A percentile compares a stretch with the other conserved stretches of the same genome.
Evolutionary conservation across 1,284 basidiomycete species (phyloP).

Genomic region (Peniophora sp.): DNA sequence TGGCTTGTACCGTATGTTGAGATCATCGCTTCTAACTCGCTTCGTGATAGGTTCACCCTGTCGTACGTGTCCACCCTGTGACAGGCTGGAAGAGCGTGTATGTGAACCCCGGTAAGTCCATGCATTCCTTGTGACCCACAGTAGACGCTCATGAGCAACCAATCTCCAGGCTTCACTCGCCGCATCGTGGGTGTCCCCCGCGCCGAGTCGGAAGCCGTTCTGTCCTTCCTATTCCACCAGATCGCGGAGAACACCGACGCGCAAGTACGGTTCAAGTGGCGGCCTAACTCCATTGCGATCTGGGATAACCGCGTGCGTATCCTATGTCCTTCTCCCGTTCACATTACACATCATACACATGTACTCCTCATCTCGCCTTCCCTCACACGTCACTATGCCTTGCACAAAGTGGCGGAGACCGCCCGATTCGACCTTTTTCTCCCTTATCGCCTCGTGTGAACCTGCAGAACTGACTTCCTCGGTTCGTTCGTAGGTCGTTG

Average conservation of each 20-base stretch:
- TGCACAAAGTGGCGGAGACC: background rate
- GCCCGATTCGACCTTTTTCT: too few species aligned
- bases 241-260: slow-evolving; percentile 63
- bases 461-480: background rate
- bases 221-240: slow-evolving; percentile 65
- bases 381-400: background rate
- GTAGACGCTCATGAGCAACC: background rate
- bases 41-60: slow-evolving; percentile 30
- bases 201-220: slow-evolving; percentile 67
- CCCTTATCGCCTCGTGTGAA: background rate
- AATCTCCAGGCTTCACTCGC: slow-evolving; percentile 49
- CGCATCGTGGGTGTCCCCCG: slow-evolving; percentile 72
- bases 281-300: slow-evolving; percentile 57
- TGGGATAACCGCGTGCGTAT: slow-evolving; percentile 64
- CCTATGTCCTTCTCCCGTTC: background rate
- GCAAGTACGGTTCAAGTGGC: slow-evolving; percentile 69
- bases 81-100: slow-evolving; percentile 78
- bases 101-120: slow-evolving; percentile 51
- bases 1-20: too few species aligned
- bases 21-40: too few species aligned
- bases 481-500: slow-evolving; percentile 43
- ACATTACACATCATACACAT: background rate
- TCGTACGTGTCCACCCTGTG: slow-evolving; percentile 70
- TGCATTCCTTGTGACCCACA: slow-evolving; percentile 9
- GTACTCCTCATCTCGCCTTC: background rate